Percentiles rank a stretch among this genome's conserved stretches.
These are phyloP conservation scores for Knufia petricola DNA, from an alignment of 2,329 filamentous ascomycete species.

Conservation along the genomic window DNA sequence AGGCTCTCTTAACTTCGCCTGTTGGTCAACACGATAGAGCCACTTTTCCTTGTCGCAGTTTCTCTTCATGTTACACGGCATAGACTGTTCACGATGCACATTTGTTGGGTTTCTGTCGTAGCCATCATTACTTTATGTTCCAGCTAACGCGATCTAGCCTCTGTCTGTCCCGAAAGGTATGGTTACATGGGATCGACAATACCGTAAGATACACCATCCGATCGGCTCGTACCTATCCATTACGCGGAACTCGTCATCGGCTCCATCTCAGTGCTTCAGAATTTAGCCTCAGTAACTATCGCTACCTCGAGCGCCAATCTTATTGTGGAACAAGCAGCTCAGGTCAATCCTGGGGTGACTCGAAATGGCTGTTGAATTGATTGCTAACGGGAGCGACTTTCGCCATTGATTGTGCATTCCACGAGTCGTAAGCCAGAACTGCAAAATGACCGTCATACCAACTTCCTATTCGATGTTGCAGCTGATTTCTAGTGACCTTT, in stretches of 20 bases:
- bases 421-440: slow-evolving; percentile 4
- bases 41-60: neutral
- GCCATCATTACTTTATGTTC: neutral
- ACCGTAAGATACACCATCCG: slow-evolving; percentile 1
- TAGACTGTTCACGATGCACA: neutral
- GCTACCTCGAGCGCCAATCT: slow-evolving; percentile 8
- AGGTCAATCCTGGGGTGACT: slow-evolving; percentile 4
- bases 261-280: slow-evolving; percentile 3
- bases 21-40: slow-evolving; percentile 9
- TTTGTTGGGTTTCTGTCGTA: slow-evolving; percentile 6
- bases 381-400: neutral
- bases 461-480: slow-evolving; percentile 8
- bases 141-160: neutral
- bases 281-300: slow-evolving; percentile 7
- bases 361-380: neutral
- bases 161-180: neutral
- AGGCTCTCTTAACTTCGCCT: slow-evolving; percentile 8
- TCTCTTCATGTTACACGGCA: slow-evolving; percentile 5
- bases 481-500: slow-evolving; percentile 3
- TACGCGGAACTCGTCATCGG: neutral
- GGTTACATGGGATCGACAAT: neutral
- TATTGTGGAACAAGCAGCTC: neutral
- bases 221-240: neutral
- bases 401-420: slow-evolving; percentile 2
- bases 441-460: neutral